Evolutionary conservation across 2,329 filamentous ascomycete genomes (phyloP), one percentile per base, ranked within the genome.

Genomic region (Graphiopsis chlorocephala): DNA sequence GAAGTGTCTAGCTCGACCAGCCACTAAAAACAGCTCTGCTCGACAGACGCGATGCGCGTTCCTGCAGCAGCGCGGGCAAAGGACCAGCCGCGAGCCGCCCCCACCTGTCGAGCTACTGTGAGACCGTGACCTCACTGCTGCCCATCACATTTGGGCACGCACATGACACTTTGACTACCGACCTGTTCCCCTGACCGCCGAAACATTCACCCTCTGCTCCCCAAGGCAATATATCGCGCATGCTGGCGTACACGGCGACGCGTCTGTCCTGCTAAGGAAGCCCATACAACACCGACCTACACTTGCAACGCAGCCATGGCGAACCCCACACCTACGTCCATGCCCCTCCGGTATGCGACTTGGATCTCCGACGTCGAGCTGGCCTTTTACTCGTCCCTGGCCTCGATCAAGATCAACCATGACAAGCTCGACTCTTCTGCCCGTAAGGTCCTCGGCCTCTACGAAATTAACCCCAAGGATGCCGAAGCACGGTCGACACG

Each of bases 341-440:
- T 47, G 48, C 74, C 77, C 23, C 73, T 91, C 76, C 87, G 89
- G 81, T 99, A 93, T 78, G 92, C 92, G 66, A 90, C 94, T 0
- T 98, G 97, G 83, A 87, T 89, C 47, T 97, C 94, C 57, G 92
- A 97, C 79, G 93, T 98, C 74, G 95, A 99, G 76, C 84, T 98
- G 50, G 92, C 93, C 52, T 99, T 99, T 79, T 99, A 97, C 77
- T 90, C 91, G 53, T 89, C 92, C 5, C 86, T 99, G n/a, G 95
- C 96, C 66, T 88, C 90, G 6, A 90, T 90, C 70, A 99, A 99
- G 80, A 92, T 99, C 76, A 93, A 98, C 77, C 90, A 96, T 84
- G 95, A 97, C 81, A 97, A 93, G 80, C 91, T 99, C 60, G 91
- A 97, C 80, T 94, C 96, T 78, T 96, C 93, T 11, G 91, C 93